Evolutionary conservation across 108 stramenopile genomes (phyloP).

Genomic region (Cyclotella choctawhatcheeana): DNA sequence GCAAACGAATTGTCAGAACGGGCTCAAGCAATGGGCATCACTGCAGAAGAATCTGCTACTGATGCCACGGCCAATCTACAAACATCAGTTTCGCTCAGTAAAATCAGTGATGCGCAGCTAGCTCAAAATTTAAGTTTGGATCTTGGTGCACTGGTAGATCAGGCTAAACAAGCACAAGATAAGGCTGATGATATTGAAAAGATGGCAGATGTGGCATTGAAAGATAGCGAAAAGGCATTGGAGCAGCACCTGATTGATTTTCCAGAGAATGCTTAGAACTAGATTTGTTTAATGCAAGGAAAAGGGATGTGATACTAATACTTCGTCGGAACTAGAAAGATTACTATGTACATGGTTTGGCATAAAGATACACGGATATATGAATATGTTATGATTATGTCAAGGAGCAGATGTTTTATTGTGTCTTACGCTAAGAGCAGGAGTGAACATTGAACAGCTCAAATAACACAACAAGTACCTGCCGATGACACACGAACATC

Average conservation of each 20-base stretch:
- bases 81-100: constrained; percentile 39
- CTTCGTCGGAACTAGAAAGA: neutral
- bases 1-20: constrained; percentile 59
- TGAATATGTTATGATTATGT: too few species aligned
- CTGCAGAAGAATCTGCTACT: constrained; percentile 53
- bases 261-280: constrained; percentile 50
- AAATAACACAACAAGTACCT: too few species aligned
- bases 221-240: constrained; percentile 49
- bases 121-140: constrained; percentile 57
- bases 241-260: constrained; percentile 67
- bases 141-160: constrained; percentile 42
- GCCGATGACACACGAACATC: too few species aligned
- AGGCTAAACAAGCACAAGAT: constrained; percentile 43
- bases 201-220: constrained; percentile 60
- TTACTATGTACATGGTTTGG: neutral
- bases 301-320: neutral
- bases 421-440: too few species aligned
- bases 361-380: too few species aligned
- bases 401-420: too few species aligned
- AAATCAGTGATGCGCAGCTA: constrained; percentile 49
- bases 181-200: constrained; percentile 60
- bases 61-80: constrained; percentile 18
- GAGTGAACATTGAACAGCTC: too few species aligned
- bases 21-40: constrained; percentile 47
- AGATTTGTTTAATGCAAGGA: neutral